Evolutionary conservation across 208 protist species (phyloP), one percentile per base, ranked within the genome.

Genomic region (Porcisia deanei): DNA sequence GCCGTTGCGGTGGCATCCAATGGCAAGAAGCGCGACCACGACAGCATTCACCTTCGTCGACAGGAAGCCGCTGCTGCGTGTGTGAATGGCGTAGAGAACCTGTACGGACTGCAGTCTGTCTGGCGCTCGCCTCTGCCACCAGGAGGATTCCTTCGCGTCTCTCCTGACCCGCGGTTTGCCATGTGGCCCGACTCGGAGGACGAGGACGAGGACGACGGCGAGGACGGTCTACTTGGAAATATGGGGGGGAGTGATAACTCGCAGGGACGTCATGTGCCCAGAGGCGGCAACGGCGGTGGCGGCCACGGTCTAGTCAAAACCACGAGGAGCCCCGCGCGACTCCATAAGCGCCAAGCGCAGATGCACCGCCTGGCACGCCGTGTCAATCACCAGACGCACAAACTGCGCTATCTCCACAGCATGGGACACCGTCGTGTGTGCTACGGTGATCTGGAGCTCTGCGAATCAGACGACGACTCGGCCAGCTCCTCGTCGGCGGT

Each of bases 31-130:
- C 76, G 80, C 0, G 55, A 37, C 16, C 66, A 47, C 68, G 52
- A 43, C 34, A 45, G 6, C 25, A 47, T 60, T 30, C n/a, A 41
- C 34, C 18, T 64, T 57, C 84, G 84, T 22, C 65, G 81, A 30
- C 58, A 75, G 49, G 84, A 84, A 39, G 74, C 79, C 25, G 85
- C 82, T n/a, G 8, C 65, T 41, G 79, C 76, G n/a, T 82, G 80
- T 71, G 64, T 75, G 18, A 77, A 87, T 53, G 84, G 84, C 49
- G 77, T 68, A 34, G 82, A 88, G 67, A 85, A 91, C 59, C 71
- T 97, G 1, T 95, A 95, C 79, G 92, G 92, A 1, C 79, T 97
- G 14, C 87, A 84, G 47, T 92, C 94, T 71, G 77, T 87, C 30
- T 97, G 92, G 90, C 75, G 85, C 30, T 58, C 77, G 14, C 77